Conservation (phyloP, 768 basidiomycete species). For the Mrakia frigida region DNA sequence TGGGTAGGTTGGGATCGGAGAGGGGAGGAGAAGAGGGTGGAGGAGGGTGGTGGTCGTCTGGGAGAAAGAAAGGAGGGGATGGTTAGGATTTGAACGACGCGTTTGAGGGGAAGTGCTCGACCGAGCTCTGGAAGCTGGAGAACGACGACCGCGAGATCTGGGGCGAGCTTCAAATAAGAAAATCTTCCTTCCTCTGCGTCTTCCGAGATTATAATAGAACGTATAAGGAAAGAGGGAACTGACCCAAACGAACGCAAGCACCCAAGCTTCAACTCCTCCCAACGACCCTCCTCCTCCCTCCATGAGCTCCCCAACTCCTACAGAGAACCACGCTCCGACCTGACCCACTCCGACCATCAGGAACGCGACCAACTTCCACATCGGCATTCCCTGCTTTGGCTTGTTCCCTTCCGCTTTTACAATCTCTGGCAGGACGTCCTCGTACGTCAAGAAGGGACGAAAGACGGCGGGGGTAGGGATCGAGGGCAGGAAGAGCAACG, state of each 20-base stretch:
- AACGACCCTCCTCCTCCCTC: neutral
- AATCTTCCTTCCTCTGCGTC: too few species aligned
- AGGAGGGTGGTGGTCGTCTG: neutral
- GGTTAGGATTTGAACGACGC: too few species aligned
- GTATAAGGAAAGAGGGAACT: too few species aligned
- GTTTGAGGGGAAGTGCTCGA: too few species aligned
- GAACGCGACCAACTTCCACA: neutral
- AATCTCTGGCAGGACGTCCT: neutral
- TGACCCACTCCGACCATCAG: neutral
- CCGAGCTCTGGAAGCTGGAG: too few species aligned
- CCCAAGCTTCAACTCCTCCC: neutral
- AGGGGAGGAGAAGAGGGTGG: neutral
- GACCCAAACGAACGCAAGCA: conserved; percentile 3
- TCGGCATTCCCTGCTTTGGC: neutral
- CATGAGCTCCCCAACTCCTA: neutral
- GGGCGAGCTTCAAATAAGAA: too few species aligned
- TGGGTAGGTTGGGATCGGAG: conserved; percentile 6
- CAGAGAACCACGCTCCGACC: neutral
- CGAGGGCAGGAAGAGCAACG: neutral
- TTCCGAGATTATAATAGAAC: too few species aligned
- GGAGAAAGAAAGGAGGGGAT: neutral
- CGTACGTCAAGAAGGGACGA: neutral
- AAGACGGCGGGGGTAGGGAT: neutral
- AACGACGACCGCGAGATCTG: too few species aligned
- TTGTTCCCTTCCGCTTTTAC: neutral